These are phyloP conservation scores for Dryadomyces quercus-mongolicae DNA, from an alignment of 2,329 filamentous ascomycete species.

Conservation along the genomic window DNA sequence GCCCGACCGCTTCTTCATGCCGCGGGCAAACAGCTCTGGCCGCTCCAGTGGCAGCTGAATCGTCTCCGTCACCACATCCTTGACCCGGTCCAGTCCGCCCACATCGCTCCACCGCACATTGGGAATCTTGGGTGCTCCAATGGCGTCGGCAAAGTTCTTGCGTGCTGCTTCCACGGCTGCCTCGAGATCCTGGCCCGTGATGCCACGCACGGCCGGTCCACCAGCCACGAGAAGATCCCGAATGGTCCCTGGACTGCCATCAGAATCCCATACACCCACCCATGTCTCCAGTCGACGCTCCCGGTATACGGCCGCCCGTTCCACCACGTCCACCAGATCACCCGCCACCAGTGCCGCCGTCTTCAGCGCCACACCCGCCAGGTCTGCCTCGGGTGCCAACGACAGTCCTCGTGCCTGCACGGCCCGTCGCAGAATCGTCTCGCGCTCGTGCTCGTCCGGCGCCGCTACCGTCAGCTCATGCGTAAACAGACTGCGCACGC, in stretches of 20 bases:
- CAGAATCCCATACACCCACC: slow-evolving; percentile 19
- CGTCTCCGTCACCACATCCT: slow-evolving; percentile 93
- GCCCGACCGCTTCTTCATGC: slow-evolving; percentile 94
- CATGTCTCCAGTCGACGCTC: slow-evolving; percentile 55
- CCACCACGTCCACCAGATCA: slow-evolving; percentile 87
- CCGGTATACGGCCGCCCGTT: slow-evolving; percentile 71
- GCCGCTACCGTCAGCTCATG: slow-evolving; percentile 91
- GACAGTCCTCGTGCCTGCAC: slow-evolving; percentile 63
- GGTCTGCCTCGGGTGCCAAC: slow-evolving; percentile 73
- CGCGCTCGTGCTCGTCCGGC: slow-evolving; percentile 83
- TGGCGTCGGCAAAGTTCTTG: slow-evolving; percentile 96
- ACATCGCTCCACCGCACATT: slow-evolving; percentile 97
- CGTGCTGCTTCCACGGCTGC: slow-evolving; percentile 87
- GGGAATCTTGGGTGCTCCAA: slow-evolving; percentile 94
- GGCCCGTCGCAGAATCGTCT: slow-evolving; percentile 71
- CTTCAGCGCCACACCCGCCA: slow-evolving; percentile 79
- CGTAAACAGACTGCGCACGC: slow-evolving; percentile 80
- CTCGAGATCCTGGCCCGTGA: slow-evolving; percentile 79
- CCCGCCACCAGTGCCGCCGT: slow-evolving; percentile 92
- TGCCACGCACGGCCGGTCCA: slow-evolving; percentile 62
- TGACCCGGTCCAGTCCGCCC: slow-evolving; percentile 83
- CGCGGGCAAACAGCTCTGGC: slow-evolving; percentile 89
- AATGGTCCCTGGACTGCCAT: no score
- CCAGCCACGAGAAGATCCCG: slow-evolving; percentile 83
- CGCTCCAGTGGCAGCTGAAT: slow-evolving; percentile 87